Evolutionary conservation across 495 filamentous ascomycete species (phyloP).

Genomic region (Neurospora terricola): DNA sequence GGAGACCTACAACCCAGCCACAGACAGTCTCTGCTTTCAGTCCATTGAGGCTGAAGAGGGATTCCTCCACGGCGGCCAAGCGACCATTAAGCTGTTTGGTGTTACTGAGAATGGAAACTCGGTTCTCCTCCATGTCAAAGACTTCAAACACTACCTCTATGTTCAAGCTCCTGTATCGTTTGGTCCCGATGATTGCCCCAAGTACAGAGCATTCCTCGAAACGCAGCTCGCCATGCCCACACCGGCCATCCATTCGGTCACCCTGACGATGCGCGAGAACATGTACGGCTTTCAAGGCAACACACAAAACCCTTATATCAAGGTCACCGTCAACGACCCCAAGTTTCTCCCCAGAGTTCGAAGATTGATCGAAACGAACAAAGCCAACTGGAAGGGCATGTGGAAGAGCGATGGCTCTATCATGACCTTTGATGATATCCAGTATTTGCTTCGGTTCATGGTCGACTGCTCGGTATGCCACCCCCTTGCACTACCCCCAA

Average conservation of each 20-base stretch:
- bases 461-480: constrained; percentile 69
- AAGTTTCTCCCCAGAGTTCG: constrained; percentile 68
- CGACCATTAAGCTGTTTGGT: constrained; percentile 82
- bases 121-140: constrained; percentile 87
- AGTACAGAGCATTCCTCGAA: constrained; percentile 71
- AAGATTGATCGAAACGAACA: constrained; percentile 56
- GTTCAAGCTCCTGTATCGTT: constrained; percentile 82
- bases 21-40: constrained; percentile 74
- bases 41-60: constrained; percentile 95
- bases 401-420: constrained; percentile 70
- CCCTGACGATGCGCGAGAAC: constrained; percentile 74
- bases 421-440: constrained; percentile 87
- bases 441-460: constrained; percentile 95
- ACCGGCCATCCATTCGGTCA: constrained; percentile 53
- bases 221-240: constrained; percentile 53
- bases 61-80: constrained; percentile 55
- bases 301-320: constrained; percentile 81
- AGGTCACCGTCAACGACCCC: constrained; percentile 83
- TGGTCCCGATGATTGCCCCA: constrained; percentile 59
- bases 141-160: constrained; percentile 94
- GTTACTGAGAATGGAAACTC: constrained; percentile 96
- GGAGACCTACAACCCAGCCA: constrained; percentile 55
- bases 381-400: constrained; percentile 79
- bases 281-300: constrained; percentile 91
- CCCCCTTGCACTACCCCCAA: background rate